A percentile compares a stretch with the other conserved stretches of the same genome.
Conservation (phyloP, 2,329 filamentous ascomycete genomes). For the Ophiostoma sp. region DNA sequence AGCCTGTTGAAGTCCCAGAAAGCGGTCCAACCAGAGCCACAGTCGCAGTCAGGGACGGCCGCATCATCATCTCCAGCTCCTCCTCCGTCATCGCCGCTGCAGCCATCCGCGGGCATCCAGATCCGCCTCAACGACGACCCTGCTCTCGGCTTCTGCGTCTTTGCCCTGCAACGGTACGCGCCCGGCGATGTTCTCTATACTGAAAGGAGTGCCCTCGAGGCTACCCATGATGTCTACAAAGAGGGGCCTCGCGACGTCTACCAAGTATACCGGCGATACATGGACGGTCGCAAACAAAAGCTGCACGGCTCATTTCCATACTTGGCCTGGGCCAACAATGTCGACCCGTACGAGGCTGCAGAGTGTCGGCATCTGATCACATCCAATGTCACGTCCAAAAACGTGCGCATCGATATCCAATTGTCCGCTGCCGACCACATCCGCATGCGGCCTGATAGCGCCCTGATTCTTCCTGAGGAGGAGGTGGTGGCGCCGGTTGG, state of each 20-base stretch:
- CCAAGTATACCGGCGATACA: conserved; percentile 18
- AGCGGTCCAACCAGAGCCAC: neutral
- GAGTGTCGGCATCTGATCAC: conserved; percentile 22
- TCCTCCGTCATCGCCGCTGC: neutral
- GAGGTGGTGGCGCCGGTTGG: neutral
- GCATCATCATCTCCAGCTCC: neutral
- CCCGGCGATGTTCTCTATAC: conserved; percentile 30
- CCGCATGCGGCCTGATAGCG: conserved; percentile 26
- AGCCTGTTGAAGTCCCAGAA: no score
- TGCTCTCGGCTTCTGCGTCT: conserved; percentile 32
- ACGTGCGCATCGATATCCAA: conserved; percentile 17
- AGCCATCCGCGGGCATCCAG: conserved; percentile 16
- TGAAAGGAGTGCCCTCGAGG: conserved; percentile 28
- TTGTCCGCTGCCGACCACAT: conserved; percentile 25
- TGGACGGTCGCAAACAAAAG: conserved; percentile 5
- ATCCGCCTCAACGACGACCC: conserved; percentile 25
- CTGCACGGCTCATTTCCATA: conserved; percentile 27
- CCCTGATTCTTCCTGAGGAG: neutral
- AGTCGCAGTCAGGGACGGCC: neutral
- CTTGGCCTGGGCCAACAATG: conserved; percentile 26
- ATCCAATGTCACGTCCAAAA: conserved; percentile 14
- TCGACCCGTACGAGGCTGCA: conserved; percentile 23
- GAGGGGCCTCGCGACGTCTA: conserved; percentile 25
- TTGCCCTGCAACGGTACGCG: conserved; percentile 29
- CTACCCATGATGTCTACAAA: conserved; percentile 26